Conservation (phyloP, 305 asterid species). For the Solanum chacoense region DNA sequence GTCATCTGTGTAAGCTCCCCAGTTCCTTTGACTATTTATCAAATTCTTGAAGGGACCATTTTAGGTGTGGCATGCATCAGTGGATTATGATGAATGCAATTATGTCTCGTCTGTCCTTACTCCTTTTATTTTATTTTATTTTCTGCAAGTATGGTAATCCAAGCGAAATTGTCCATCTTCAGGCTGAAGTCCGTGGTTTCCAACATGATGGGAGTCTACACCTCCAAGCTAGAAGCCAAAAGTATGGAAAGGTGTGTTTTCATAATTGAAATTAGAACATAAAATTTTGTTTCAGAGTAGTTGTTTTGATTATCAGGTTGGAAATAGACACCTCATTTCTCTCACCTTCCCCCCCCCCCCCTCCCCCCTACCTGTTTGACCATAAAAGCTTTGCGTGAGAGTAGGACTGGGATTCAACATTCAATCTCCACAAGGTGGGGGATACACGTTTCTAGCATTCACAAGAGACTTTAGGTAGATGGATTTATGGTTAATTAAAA, state of each 20-base stretch:
- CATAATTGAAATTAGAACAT: background rate
- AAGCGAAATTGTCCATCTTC: constrained; percentile 3
- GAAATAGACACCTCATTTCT: background rate
- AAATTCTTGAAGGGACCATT: background rate
- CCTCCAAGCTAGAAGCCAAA: constrained; percentile 88
- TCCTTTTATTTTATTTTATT: background rate
- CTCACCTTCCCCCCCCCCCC: background rate
- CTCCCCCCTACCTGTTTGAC: background rate
- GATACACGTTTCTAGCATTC: background rate
- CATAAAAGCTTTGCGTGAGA: background rate
- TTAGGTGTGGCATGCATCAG: background rate
- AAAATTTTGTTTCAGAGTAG: background rate
- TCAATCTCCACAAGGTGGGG: background rate
- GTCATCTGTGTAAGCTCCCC: constrained; percentile 70
- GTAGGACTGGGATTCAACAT: background rate
- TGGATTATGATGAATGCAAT: background rate
- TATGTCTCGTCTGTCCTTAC: background rate
- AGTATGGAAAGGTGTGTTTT: constrained; percentile 77
- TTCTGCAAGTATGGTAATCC: background rate
- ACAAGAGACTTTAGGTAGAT: background rate
- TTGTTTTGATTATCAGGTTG: background rate
- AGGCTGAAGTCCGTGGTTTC: constrained; percentile 95
- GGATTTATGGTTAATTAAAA: background rate
- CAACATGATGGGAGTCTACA: constrained; percentile 89
- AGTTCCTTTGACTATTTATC: background rate